Evolutionary conservation across 495 filamentous ascomycete species (phyloP), one percentile per base, ranked within the genome.

Genomic region (Jackrogersella multiformis): DNA sequence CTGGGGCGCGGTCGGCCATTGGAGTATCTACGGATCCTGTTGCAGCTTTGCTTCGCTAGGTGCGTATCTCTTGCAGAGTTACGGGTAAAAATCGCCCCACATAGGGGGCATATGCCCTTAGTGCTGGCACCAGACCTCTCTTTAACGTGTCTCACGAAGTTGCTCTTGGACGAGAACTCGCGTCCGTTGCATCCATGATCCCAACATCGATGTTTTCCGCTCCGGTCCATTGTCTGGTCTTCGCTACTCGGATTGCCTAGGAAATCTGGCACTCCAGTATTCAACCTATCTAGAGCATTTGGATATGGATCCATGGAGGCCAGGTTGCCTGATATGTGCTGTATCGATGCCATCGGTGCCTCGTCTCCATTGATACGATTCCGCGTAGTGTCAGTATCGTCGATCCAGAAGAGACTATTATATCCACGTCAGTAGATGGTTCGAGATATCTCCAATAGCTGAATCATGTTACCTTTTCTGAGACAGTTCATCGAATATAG

Each of bases 101-200:
- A 97, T 49, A 91, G 85, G 21, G 91, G 92, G 68, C 93, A 97
- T 35, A 88, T 86, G 15, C 91, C 90, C 76, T 96, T 96, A 5
- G 89, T 81, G 34, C 93, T 91, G 10, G 90, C 91, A 3, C 93
- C 93, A 1, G 91, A 94, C 74, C 94, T 94, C 76, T 97, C 93
- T 15, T 93, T 87, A 73, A 96, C 92, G 74, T 97, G 93, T 28
- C 93, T 84, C 15, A 97, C 84, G 2, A 96, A 85, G 76, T 97
- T 97, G 86, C 92, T 96, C 71, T 96, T 96, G 16, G 93, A 96
- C 7, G 92, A 96, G 74, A 97, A 97, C 66, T 94, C 89, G n/a
- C 92, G 89, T 20, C 93, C 93, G 73, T 96, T 95, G 84, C 93
- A 97, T 15, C 93, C 93, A 70, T 97, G 93, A 42, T 97, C 93